Evolutionary conservation across 106 monocot species (phyloP).

Genomic region (Dioscorea zingiberensis): DNA sequence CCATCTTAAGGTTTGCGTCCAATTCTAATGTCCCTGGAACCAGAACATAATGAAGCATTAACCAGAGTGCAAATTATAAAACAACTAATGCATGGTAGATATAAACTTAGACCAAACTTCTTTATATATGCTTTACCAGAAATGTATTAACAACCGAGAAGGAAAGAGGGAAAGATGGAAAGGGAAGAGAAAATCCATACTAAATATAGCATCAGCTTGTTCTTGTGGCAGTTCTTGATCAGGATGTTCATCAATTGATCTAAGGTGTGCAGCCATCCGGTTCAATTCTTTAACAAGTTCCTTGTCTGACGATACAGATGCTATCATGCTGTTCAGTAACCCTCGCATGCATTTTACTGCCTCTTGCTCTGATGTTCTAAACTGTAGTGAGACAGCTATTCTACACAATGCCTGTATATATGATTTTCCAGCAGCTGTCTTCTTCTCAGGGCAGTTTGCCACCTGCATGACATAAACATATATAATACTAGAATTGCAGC

Average conservation of each 20-base stretch:
- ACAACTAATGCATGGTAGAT: not conserved
- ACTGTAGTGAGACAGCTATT: slow-evolving; percentile 36
- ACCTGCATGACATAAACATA: slow-evolving; percentile 26
- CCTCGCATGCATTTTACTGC: slow-evolving; percentile 83
- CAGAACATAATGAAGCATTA: not conserved
- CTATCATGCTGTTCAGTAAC: slow-evolving; percentile 44
- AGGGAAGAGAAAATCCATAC: slow-evolving; percentile 10
- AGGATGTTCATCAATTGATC: slow-evolving; percentile 56
- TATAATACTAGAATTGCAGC: not conserved
- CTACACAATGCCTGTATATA: slow-evolving; percentile 65
- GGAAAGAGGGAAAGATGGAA: not conserved
- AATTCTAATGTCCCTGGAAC: slow-evolving; percentile 49
- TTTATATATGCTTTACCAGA: too few species aligned
- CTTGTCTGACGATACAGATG: slow-evolving; percentile 36
- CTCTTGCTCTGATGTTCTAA: slow-evolving; percentile 53
- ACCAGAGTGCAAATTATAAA: not conserved
- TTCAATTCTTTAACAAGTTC: slow-evolving; percentile 60
- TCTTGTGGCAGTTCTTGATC: slow-evolving; percentile 54
- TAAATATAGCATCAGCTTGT: slow-evolving; percentile 28
- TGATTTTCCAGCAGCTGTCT: slow-evolving; percentile 63
- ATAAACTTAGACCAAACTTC: too few species aligned
- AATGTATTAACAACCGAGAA: not conserved
- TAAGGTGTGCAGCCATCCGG: slow-evolving; percentile 50
- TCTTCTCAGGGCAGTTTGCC: slow-evolving; percentile 49
- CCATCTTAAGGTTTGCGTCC: slow-evolving; percentile 28